Base-by-base conservation (phyloP, 805 yeast species). In the Barnettozyma pratensis region DNA sequence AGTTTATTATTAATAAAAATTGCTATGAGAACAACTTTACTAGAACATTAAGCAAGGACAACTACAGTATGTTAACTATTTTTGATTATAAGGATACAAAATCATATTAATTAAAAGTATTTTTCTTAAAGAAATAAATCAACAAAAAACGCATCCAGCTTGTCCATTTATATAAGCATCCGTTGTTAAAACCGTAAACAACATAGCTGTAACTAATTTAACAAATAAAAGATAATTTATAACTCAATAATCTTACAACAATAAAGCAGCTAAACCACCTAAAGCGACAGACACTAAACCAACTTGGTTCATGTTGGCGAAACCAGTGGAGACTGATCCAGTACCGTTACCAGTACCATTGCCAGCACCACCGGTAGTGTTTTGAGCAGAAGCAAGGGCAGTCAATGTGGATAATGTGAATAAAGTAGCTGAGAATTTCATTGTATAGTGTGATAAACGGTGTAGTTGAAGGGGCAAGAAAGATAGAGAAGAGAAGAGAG, bases 211-310 rank as follows among this genome's bases (percentile, higher is more conserved):
- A 19, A 40, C 45, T 9, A 50, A 52, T 10, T 47, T 49, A 30
- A 45, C 54, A 7, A 50, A 49, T 14, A 32, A 35, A 31, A 37
- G 6, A n/a, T 26, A 31, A 31, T 31, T 31, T 8, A 31, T 8
- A 31, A 31, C 2, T 31, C 34, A 31, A 11, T 8, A 11, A 2
- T 31, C 34, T 50, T 41, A 57, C 19, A 59, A 41, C 47, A 58
- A 39, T 19, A 58, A 44, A 27, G 62, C 63, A 52, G 49, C 56
- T 35, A 48, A 47, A 40, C 52, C 60, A 44, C 57, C 62, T 47
- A 44, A 55, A 44, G 47, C 59, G 44, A 49, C 55, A 30, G 56
- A 49, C 37, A 52, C 27, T n/a, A 54, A 31, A 45, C 58, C 55
- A 34, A 55, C 52, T 14, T 37, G 39, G 44, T 46, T 47, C 10